Evolutionary conservation across 2,329 filamentous ascomycete species (phyloP), one percentile per base, ranked within the genome.

Genomic region (Chrysoporthe deuterocubensis): DNA sequence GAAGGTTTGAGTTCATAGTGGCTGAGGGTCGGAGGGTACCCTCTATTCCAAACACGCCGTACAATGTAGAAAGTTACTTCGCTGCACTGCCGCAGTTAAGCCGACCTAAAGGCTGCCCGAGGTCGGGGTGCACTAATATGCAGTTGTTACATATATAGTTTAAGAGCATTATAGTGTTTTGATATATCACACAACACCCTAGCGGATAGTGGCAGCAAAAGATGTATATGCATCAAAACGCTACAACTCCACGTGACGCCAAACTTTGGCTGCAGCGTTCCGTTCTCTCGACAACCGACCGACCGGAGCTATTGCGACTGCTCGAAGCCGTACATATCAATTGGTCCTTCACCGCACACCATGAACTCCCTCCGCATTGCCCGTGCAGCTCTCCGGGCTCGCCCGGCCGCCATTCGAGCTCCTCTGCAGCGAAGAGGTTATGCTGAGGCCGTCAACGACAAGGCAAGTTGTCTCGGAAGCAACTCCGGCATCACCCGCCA

Each of bases 361-460:
- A 98, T 98, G 95, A 97, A 94, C 89, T 92, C 93, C 82, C 85
- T 97, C 84, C 93, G 94, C 83, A 92, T 94, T 86, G 67, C 66
- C 68, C 92, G 95, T 83, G 89, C 90, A 82, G 95, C 93, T 85
- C 87, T 97, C 81, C 88, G 93, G 84, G 92, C 89, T 79, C 91
- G 91, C 78, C 91, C 94, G 79, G 85, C 91, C 78, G 87, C 90
- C 80, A 85, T 95, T 82, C 88, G 90, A 81, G 86, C 89, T 75
- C 89, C 92, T 76, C 78, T 93, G 74, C 92, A 94, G 86, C 91
- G 93, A 82, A 90, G 96, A 87, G 90, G 91, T 77, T 99, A 99
- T 82, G 96, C 92, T 77, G 92, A 95, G 80, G 92, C 92, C 75
- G 90, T 93, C 76, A 84, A 90, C 78, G 92, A 95, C 88, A 95